Base-by-base conservation (phyloP, 805 yeast species). In the Suhomyces sp. region DNA sequence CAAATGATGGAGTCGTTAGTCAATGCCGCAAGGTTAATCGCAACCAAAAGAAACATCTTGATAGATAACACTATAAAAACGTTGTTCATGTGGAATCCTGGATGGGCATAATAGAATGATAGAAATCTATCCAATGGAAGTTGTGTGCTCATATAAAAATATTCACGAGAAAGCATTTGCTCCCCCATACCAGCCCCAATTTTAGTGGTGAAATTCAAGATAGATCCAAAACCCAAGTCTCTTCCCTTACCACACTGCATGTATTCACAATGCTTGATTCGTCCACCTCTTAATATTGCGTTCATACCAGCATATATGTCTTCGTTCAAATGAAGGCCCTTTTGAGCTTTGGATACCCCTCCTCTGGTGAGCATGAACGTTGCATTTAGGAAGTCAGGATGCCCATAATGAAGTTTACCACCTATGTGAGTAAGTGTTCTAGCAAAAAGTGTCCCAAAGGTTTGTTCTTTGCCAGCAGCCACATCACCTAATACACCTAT, bases 121-220 rank as follows among this genome's bases (percentile, higher is more conserved):
- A 88, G 70, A 72, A 88, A 88, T 60, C 94, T 76, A 63, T 88
- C 94, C 56, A 88, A 71, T 2, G 93, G 90, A 36, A 88, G 72
- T 57, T 86, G 90, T 2, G 91, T 84, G 1, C 92, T 88, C 56
- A 88, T 74, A 64, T 88, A 87, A 67, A 82, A 88, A 68, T 88
- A 88, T 66, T 88, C 96, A 60, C 96, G 77, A 4, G 93, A 87
- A 52, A 88, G 76, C 82, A 87, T 84, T 65, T 88, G 96, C 63
- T 88, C 96, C 47, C 94, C 93, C 96, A 88, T 88, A 54, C 94
- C 96, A 51, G 94, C 90, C 46, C 96, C 96, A 68, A 88, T 88
- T 64, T 88, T 88, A 22, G 93, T 86, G 5, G 89, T 87, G 70
- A 88, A 88, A 67, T 87, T 88, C 68, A 87, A 78, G 63, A 88